These are phyloP conservation scores for Boletellus ananas DNA, from an alignment of 768 basidiomycete genomes.

Conservation along the genomic window DNA sequence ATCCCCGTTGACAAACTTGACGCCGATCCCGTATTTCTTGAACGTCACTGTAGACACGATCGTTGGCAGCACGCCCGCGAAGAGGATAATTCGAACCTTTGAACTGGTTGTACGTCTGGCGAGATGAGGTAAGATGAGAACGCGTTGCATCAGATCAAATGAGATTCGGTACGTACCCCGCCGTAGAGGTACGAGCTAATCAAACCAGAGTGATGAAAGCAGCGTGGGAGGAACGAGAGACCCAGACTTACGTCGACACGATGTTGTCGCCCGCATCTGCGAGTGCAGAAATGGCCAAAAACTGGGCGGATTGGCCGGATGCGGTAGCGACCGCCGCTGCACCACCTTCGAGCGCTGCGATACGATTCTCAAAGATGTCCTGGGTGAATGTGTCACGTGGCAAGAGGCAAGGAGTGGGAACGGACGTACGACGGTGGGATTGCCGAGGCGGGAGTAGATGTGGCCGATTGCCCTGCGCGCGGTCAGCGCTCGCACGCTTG, in stretches of 20 bases:
- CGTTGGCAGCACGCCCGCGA: not conserved
- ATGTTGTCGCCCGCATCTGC: constrained; percentile 61
- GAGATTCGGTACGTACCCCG: constrained; percentile 39
- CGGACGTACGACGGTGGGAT: constrained; percentile 50
- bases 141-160: not conserved
- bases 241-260: constrained; percentile 51
- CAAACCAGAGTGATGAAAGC: not conserved
- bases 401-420: not conserved
- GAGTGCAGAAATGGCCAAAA: constrained; percentile 53
- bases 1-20: constrained; percentile 50
- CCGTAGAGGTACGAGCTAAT: constrained; percentile 52
- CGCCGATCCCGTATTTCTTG: constrained; percentile 51
- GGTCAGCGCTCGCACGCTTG: not conserved
- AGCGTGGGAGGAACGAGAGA: not conserved
- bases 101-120: constrained; percentile 60
- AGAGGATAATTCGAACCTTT: constrained; percentile 38
- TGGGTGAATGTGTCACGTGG: constrained; percentile 10
- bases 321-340: constrained; percentile 53
- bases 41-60: constrained; percentile 39
- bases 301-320: constrained; percentile 62
- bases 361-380: constrained; percentile 65
- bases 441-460: constrained; percentile 53
- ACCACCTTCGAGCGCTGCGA: constrained; percentile 63
- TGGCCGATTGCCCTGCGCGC: constrained; percentile 39
- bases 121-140: not conserved